A percentile compares a stretch with the other conserved stretches of the same genome.
phyloP scores from a whole-genome alignment of 2,329 filamentous ascomycete genomes.

The Aureobasidium sp. region DNA sequence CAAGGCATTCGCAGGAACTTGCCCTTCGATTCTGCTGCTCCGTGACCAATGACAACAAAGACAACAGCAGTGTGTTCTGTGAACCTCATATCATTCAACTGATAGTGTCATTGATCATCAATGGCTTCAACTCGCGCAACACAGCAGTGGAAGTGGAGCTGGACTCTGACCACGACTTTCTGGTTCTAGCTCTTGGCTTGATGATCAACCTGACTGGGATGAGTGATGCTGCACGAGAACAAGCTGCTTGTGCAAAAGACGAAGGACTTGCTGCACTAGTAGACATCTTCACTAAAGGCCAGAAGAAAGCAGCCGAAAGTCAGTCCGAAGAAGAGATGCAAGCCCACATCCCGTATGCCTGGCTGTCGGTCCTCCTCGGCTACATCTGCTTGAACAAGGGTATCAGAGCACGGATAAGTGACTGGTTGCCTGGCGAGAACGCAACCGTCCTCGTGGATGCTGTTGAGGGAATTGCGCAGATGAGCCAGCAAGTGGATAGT shows the following conservation, averaged over 20 bases:
- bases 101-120: slow-evolving; percentile 25
- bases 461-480: slow-evolving; percentile 55
- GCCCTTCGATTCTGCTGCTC: slow-evolving; percentile 71
- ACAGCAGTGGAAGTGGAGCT: slow-evolving; percentile 29
- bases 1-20: slow-evolving; percentile 24
- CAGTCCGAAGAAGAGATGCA: slow-evolving; percentile 65
- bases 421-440: slow-evolving; percentile 38
- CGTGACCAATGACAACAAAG: slow-evolving; percentile 71
- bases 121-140: slow-evolving; percentile 23
- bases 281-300: slow-evolving; percentile 24
- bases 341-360: slow-evolving; percentile 77
- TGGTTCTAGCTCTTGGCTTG: slow-evolving; percentile 72
- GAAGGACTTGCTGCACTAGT: slow-evolving; percentile 21
- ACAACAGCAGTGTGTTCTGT: slow-evolving; percentile 63
- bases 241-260: slow-evolving; percentile 13
- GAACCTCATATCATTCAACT: slow-evolving; percentile 42
- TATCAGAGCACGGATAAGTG: slow-evolving; percentile 30
- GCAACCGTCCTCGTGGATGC: slow-evolving; percentile 48
- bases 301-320: slow-evolving; percentile 41
- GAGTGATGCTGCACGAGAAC: slow-evolving; percentile 49
- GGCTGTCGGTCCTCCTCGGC: slow-evolving; percentile 75
- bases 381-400: slow-evolving; percentile 61
- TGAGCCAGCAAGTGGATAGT: slow-evolving; percentile 53
- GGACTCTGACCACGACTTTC: slow-evolving; percentile 57
- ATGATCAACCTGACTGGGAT: slow-evolving; percentile 85